These are phyloP conservation scores for Saccharomycopsis crataegensis DNA, from an alignment of 1,139 yeast genomes.

Conservation along the genomic window DNA sequence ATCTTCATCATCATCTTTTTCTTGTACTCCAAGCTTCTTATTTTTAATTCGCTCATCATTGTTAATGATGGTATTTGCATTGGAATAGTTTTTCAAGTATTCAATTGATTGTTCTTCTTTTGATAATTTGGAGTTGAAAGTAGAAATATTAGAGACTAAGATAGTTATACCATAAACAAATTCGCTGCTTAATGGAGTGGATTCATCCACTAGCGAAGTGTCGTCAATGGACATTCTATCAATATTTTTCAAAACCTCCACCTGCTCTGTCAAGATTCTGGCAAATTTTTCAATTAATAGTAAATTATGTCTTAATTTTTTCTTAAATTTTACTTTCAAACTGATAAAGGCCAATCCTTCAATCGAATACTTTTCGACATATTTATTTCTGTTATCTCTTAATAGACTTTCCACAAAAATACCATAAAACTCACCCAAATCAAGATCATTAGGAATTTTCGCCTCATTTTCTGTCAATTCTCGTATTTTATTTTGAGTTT, in stretches of 20 bases:
- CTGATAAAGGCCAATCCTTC: slow-evolving; percentile 45
- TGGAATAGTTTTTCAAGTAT: slow-evolving; percentile 33
- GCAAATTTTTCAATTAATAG: slow-evolving; percentile 26
- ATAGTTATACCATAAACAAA: slow-evolving; percentile 35
- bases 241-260: slow-evolving; percentile 1
- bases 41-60: slow-evolving; percentile 21
- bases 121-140: slow-evolving; percentile 26
- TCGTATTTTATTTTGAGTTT: background rate
- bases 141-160: slow-evolving; percentile 34
- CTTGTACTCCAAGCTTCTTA: slow-evolving; percentile 24
- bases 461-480: background rate
- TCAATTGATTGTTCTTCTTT: slow-evolving; percentile 28
- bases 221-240: background rate
- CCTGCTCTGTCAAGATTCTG: slow-evolving; percentile 1
- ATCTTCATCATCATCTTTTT: slow-evolving; percentile 25
- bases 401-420: background rate
- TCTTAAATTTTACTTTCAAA: slow-evolving; percentile 31
- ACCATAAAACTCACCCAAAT: slow-evolving; percentile 7
- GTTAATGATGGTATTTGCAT: slow-evolving; percentile 26
- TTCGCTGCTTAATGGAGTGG: slow-evolving; percentile 20
- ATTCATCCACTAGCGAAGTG: background rate
- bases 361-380: slow-evolving; percentile 24
- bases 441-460: background rate
- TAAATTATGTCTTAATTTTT: slow-evolving; percentile 31
- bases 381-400: background rate